These are phyloP conservation scores for Backusella tuberculispora DNA, from an alignment of 192 early-diverging fungal species.

Conservation along the genomic window DNA sequence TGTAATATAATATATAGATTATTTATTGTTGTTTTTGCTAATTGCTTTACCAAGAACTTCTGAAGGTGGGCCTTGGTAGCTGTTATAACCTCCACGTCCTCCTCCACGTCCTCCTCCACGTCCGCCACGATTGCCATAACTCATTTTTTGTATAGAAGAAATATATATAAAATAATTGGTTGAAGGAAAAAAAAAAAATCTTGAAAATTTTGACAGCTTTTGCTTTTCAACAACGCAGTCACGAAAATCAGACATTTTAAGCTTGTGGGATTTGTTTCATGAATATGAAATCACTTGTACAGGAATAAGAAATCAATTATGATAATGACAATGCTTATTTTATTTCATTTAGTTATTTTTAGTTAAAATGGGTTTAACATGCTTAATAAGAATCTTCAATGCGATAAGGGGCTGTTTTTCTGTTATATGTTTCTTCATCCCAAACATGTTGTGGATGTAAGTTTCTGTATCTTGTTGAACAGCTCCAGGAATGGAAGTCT, in stretches of 20 bases:
- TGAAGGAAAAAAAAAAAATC: neutral
- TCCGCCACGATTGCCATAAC: conserved; percentile 24
- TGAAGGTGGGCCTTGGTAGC: conserved; percentile 37
- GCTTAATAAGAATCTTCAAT: neutral
- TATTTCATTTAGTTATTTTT: no score
- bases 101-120: conserved; percentile 38
- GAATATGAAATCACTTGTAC: no score
- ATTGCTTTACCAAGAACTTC: conserved; percentile 38
- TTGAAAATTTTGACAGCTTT: neutral
- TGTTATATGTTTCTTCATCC: neutral
- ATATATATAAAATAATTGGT: neutral
- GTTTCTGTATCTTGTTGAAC: neutral
- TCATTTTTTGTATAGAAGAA: neutral
- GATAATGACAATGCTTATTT: no score
- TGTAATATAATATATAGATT: conserved; percentile 45
- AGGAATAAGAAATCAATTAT: no score
- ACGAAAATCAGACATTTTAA: neutral
- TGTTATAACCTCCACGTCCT: conserved; percentile 14
- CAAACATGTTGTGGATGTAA: neutral
- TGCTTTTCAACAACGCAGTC: neutral
- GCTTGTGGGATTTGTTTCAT: no score
- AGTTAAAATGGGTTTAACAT: no score
- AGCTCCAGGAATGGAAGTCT: neutral
- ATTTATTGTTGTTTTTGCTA: conserved; percentile 26
- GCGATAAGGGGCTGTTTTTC: neutral